Conservation (phyloP, 1,139 yeast species). For the Candida tropicalis region DNA sequence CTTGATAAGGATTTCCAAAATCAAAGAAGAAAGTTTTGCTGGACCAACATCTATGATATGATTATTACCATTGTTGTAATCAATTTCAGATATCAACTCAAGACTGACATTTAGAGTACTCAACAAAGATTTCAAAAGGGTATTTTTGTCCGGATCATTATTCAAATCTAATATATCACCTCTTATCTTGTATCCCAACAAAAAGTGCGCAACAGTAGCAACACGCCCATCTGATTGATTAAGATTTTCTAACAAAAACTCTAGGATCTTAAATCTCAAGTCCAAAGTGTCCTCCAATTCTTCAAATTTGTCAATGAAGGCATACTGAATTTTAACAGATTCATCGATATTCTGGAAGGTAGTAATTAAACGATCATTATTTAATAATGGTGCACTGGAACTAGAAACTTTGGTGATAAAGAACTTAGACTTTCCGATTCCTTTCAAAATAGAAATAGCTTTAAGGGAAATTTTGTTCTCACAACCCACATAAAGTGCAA, state of each 20-base stretch:
- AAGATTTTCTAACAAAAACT: conserved; percentile 58
- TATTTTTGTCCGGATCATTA: conserved; percentile 25
- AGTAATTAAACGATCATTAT: conserved; percentile 67
- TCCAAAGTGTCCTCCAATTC: conserved; percentile 37
- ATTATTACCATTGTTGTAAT: conserved; percentile 37
- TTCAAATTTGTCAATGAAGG: conserved; percentile 74
- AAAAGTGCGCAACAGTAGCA: conserved; percentile 68
- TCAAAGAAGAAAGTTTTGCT: conserved; percentile 56
- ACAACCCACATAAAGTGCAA: conserved; percentile 72
- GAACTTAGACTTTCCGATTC: conserved; percentile 51
- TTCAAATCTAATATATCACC: conserved; percentile 33
- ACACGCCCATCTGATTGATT: conserved; percentile 36
- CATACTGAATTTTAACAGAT: conserved; percentile 64
- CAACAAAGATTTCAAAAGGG: conserved; percentile 60
- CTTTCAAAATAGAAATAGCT: conserved; percentile 56
- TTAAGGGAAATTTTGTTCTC: conserved; percentile 52
- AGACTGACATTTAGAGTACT: conserved; percentile 51
- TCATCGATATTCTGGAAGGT: conserved; percentile 78
- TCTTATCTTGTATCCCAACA: conserved; percentile 64
- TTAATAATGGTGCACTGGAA: conserved; percentile 41
- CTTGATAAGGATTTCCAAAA: conserved; percentile 62
- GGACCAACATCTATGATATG: conserved; percentile 53
- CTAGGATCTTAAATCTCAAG: conserved; percentile 59
- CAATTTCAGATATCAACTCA: conserved; percentile 39
- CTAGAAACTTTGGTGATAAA: conserved; percentile 39